A percentile compares a stretch with the other conserved stretches of the same genome.
Conservation (phyloP, 768 basidiomycete genomes). For the Suillus subaureus region DNA sequence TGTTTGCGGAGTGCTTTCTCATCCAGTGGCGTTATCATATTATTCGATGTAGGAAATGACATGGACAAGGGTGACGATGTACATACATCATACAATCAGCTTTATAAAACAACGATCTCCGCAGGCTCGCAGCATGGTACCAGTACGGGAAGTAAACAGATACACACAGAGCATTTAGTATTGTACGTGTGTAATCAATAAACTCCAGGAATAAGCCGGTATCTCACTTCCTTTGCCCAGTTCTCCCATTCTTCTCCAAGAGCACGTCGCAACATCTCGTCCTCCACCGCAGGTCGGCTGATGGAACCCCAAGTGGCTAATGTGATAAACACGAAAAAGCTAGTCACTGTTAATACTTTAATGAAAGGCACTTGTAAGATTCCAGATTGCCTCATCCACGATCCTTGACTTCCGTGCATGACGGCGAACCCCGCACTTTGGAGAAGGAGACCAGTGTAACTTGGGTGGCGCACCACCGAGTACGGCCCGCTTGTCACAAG, state of each 20-base stretch:
- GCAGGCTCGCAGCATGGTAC: too few relatives aligned
- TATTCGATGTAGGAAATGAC: too few relatives aligned
- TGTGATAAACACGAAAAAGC: neutral
- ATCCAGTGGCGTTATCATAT: too few relatives aligned
- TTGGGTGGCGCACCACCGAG: constrained; percentile 30
- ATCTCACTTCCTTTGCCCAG: constrained; percentile 32
- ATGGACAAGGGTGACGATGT: too few relatives aligned
- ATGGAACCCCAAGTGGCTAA: neutral
- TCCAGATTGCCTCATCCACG: constrained; percentile 18
- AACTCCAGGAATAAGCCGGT: constrained; percentile 34
- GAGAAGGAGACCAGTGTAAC: constrained; percentile 24
- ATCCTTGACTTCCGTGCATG: constrained; percentile 9
- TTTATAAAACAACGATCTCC: too few relatives aligned
- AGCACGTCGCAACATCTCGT: constrained; percentile 23
- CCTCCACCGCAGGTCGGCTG: constrained; percentile 27
- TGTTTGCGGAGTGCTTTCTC: too few relatives aligned
- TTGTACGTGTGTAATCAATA: constrained; percentile 18
- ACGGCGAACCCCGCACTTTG: constrained; percentile 5
- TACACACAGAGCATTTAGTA: too few relatives aligned
- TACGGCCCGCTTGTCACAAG: constrained; percentile 34
- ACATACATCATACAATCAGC: too few relatives aligned
- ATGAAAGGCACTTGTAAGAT: constrained; percentile 2
- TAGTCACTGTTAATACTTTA: neutral
- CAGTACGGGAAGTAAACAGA: too few relatives aligned
- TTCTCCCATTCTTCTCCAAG: constrained; percentile 38